A percentile compares a stretch with the other conserved stretches of the same genome.
Evolutionary conservation across 2,329 filamentous ascomycete genomes (phyloP).

Genomic region (Cladosporium cucumerinum): DNA sequence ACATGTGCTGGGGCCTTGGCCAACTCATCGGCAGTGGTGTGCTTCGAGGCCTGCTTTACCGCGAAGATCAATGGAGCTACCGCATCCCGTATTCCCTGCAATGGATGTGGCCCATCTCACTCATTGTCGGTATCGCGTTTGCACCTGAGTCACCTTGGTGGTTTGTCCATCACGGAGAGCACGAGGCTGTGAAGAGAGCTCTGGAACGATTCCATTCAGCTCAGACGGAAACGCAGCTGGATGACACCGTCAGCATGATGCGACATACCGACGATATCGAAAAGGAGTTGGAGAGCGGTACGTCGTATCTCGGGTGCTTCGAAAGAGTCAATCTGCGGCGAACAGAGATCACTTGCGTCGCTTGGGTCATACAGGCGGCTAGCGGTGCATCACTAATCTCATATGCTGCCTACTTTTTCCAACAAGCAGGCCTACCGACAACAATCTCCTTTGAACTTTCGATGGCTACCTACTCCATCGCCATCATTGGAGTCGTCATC

Average conservation of each 20-base stretch:
- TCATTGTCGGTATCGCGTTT: constrained; percentile 32
- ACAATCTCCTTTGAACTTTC: constrained; percentile 22
- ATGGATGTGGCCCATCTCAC: constrained; percentile 46
- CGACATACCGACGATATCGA: constrained; percentile 34
- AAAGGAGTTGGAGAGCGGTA: constrained; percentile 28
- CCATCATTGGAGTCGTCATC: constrained; percentile 32
- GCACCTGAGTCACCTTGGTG: constrained; percentile 33
- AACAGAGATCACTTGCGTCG: constrained; percentile 30
- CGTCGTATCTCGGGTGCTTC: constrained; percentile 38
- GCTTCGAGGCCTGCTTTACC: constrained; percentile 23
- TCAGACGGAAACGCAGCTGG: background rate
- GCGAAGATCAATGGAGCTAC: constrained; percentile 35
- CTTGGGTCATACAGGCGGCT: constrained; percentile 33
- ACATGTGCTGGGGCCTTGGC: constrained; percentile 45
- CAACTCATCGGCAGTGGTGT: constrained; percentile 38
- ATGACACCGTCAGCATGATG: constrained; percentile 37
- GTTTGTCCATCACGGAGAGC: constrained; percentile 31
- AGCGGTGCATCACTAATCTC: constrained; percentile 33
- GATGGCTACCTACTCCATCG: constrained; percentile 28
- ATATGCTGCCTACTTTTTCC: constrained; percentile 37
- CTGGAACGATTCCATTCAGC: constrained; percentile 13
- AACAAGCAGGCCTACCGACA: constrained; percentile 34
- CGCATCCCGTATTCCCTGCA: constrained; percentile 44
- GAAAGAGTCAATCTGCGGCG: constrained; percentile 44
- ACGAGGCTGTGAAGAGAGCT: constrained; percentile 30